These are phyloP conservation scores for Penicillium sp. DNA, from an alignment of 2,329 filamentous ascomycete genomes.

Conservation along the genomic window DNA sequence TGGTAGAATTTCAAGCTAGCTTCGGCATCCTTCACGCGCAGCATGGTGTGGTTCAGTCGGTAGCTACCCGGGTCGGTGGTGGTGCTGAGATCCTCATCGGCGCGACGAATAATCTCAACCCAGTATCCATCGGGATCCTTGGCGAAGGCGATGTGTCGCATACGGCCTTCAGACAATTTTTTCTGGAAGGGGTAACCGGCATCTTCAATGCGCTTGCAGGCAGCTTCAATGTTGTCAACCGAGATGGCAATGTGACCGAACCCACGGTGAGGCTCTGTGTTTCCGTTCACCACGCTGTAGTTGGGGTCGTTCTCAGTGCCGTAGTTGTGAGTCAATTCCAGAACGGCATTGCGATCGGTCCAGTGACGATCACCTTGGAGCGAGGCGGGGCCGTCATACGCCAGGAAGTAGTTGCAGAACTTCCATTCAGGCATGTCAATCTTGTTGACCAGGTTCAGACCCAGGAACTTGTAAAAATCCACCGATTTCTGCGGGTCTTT, in stretches of 20 bases:
- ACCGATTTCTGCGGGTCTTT: slow-evolving; percentile 89
- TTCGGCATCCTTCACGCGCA: slow-evolving; percentile 81
- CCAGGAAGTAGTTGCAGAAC: slow-evolving; percentile 94
- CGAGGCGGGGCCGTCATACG: slow-evolving; percentile 75
- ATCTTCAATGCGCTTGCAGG: slow-evolving; percentile 84
- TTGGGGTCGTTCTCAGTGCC: slow-evolving; percentile 82
- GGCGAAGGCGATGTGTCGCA: slow-evolving; percentile 85
- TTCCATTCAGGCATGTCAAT: slow-evolving; percentile 81
- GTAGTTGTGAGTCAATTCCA: slow-evolving; percentile 83
- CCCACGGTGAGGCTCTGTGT: slow-evolving; percentile 79
- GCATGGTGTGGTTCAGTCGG: slow-evolving; percentile 69
- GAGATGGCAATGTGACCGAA: slow-evolving; percentile 86
- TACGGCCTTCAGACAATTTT: slow-evolving; percentile 83
- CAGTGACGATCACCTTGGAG: slow-evolving; percentile 72
- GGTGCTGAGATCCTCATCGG: slow-evolving; percentile 69
- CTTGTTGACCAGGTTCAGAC: slow-evolving; percentile 80
- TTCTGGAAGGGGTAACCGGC: slow-evolving; percentile 94
- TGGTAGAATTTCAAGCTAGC: slow-evolving; percentile 77
- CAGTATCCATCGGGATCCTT: slow-evolving; percentile 86
- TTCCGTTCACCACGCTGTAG: slow-evolving; percentile 84
- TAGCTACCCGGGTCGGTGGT: slow-evolving; percentile 75
- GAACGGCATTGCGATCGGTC: slow-evolving; percentile 80
- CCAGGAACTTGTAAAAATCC: slow-evolving; percentile 91
- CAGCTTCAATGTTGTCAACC: slow-evolving; percentile 81
- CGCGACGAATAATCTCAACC: slow-evolving; percentile 61